Conservation (phyloP, 805 yeast genomes). For the Suhomyces faveliae region DNA sequence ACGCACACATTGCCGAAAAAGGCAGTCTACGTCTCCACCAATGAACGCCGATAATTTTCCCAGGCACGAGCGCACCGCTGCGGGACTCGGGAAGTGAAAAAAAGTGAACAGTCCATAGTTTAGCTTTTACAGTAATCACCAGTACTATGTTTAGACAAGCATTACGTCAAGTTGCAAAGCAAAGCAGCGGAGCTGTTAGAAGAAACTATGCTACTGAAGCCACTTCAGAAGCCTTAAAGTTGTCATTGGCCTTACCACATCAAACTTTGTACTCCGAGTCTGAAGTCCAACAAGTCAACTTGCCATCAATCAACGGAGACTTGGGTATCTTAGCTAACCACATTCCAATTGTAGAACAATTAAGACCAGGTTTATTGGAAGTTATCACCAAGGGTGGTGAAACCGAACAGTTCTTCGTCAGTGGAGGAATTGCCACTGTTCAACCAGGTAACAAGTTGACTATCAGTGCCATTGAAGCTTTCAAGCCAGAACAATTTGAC, state of each 20-base stretch:
- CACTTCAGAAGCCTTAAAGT: slow-evolving; percentile 69
- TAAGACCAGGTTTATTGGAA: slow-evolving; percentile 93
- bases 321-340: slow-evolving; percentile 97
- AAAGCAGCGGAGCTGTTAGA: slow-evolving; percentile 55
- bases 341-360: slow-evolving; percentile 96
- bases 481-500: slow-evolving; percentile 84
- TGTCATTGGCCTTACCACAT: slow-evolving; percentile 90
- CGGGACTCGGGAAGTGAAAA: slow-evolving; percentile 9
- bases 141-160: slow-evolving; percentile 58
- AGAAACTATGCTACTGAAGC: slow-evolving; percentile 91
- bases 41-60: slow-evolving; percentile 24
- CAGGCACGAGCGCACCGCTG: slow-evolving; percentile 6
- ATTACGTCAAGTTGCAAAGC: slow-evolving; percentile 59
- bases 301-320: slow-evolving; percentile 94
- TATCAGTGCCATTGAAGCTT: slow-evolving; percentile 94
- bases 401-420: slow-evolving; percentile 77
- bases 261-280: slow-evolving; percentile 59
- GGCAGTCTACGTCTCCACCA: slow-evolving; percentile 33
- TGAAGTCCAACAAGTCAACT: slow-evolving; percentile 76
- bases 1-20: slow-evolving; percentile 18
- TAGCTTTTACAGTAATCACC: neutral
- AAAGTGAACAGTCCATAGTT: slow-evolving; percentile 1
- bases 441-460: slow-evolving; percentile 90
- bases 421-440: slow-evolving; percentile 96
- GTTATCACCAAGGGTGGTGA: slow-evolving; percentile 75